Evolutionary conservation across 257 asterid species (phyloP).

Genomic region (Fraxinus anomala): DNA sequence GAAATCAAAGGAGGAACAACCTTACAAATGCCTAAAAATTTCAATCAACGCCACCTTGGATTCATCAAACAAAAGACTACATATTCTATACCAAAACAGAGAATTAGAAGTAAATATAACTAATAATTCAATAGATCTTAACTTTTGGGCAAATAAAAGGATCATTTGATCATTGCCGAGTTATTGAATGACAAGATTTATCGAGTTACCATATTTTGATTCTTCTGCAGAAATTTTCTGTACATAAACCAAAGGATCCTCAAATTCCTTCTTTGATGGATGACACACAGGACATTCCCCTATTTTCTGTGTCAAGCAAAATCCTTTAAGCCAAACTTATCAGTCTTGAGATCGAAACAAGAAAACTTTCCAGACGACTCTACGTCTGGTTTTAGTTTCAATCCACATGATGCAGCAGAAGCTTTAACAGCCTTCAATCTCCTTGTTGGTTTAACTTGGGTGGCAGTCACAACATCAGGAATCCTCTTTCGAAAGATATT

Average conservation of each 20-base stretch:
- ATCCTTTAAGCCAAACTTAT: background rate
- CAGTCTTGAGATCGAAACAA: conserved; percentile 3
- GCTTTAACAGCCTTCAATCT: background rate
- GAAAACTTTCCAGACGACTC: background rate
- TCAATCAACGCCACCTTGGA: background rate
- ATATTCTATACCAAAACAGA: too few relatives aligned
- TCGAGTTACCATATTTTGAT: conserved; percentile 43
- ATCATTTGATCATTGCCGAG: background rate
- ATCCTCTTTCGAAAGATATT: background rate
- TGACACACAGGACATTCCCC: conserved; percentile 41
- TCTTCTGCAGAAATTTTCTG: conserved; percentile 46
- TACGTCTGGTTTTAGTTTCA: background rate
- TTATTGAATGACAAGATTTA: background rate
- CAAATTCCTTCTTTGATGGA: conserved; percentile 48
- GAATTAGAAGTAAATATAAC: too few relatives aligned
- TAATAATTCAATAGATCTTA: too few relatives aligned
- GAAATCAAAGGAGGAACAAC: conserved; percentile 40
- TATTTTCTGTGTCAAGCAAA: conserved; percentile 35
- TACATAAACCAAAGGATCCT: conserved; percentile 41
- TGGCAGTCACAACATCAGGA: background rate
- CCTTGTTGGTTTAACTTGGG: background rate
- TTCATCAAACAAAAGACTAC: background rate
- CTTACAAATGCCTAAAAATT: conserved; percentile 47
- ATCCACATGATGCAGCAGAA: background rate
- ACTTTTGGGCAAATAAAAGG: too few relatives aligned